phyloP scores from a whole-genome alignment of 208 protist species.

The Wallacemonas collosoma region DNA sequence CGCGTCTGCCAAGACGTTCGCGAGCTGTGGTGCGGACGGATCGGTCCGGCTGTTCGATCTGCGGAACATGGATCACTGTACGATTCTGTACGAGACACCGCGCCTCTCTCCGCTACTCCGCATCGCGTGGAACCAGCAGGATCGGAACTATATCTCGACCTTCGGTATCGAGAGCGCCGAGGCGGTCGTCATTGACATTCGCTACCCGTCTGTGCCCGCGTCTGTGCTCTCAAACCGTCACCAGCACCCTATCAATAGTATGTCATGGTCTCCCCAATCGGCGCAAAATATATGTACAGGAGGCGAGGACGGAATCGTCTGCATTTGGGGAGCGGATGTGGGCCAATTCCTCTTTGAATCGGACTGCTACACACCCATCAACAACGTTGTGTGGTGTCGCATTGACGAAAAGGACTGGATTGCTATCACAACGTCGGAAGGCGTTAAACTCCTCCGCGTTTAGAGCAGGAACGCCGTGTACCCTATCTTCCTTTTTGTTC shows the following conservation, averaged over 20 bases:
- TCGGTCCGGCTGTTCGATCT: slow-evolving; percentile 98
- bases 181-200: slow-evolving; percentile 97
- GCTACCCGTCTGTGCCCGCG: slow-evolving; percentile 87
- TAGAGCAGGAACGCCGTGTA: slow-evolving; percentile 15
- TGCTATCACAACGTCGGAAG: slow-evolving; percentile 76
- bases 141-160: slow-evolving; percentile 97
- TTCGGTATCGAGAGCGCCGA: slow-evolving; percentile 94
- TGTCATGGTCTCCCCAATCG: slow-evolving; percentile 96
- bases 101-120: slow-evolving; percentile 93
- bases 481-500: slow-evolving; percentile 11
- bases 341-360: slow-evolving; percentile 61
- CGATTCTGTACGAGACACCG: slow-evolving; percentile 97
- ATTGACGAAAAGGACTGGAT: slow-evolving; percentile 83
- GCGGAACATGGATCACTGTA: slow-evolving; percentile 97
- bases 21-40: slow-evolving; percentile 98
- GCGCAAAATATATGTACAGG: slow-evolving; percentile 94
- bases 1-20: slow-evolving; percentile 94
- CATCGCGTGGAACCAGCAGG: slow-evolving; percentile 97
- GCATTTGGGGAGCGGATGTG: slow-evolving; percentile 94
- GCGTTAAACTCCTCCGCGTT: slow-evolving; percentile 69
- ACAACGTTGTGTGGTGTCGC: slow-evolving; percentile 82
- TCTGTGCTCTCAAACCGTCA: slow-evolving; percentile 86
- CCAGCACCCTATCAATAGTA: slow-evolving; percentile 93
- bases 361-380: slow-evolving; percentile 70
- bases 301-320: slow-evolving; percentile 96